Conservation (phyloP, 2,329 filamentous ascomycete genomes). For the Exophiala sp. region DNA sequence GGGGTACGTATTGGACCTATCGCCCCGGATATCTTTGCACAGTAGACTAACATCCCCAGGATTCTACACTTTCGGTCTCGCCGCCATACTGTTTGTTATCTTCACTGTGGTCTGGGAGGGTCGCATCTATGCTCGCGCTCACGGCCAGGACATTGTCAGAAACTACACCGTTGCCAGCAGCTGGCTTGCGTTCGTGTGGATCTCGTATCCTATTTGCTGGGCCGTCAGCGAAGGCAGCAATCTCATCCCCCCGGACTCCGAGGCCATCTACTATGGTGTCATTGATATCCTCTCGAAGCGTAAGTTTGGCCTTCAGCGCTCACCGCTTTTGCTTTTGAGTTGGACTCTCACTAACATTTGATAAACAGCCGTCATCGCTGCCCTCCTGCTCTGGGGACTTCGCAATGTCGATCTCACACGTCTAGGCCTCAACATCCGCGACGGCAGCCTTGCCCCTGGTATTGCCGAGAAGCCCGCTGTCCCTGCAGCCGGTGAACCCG, state of each 20-base stretch:
- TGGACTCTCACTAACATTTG: constrained; percentile 2
- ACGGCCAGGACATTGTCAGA: constrained; percentile 50
- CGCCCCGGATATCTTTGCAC: no score
- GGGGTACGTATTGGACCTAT: constrained; percentile 18
- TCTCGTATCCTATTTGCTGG: constrained; percentile 60
- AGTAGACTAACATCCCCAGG: constrained; percentile 29
- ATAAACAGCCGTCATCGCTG: constrained; percentile 44
- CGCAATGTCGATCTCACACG: constrained; percentile 54
- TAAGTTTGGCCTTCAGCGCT: not conserved
- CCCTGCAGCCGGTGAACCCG: constrained; percentile 4
- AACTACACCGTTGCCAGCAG: constrained; percentile 53
- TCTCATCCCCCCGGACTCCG: constrained; percentile 59
- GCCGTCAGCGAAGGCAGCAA: constrained; percentile 60
- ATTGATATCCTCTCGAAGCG: constrained; percentile 44
- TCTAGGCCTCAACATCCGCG: constrained; percentile 34
- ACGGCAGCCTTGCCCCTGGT: constrained; percentile 10
- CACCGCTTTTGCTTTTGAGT: no score
- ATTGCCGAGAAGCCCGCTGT: constrained; percentile 19
- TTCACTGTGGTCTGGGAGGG: constrained; percentile 55
- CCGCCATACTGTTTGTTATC: constrained; percentile 54
- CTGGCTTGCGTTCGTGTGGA: constrained; percentile 57
- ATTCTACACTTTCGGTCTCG: constrained; percentile 54
- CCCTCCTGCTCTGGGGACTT: constrained; percentile 57
- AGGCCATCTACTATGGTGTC: constrained; percentile 63
- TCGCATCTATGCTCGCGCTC: constrained; percentile 49